Conservation (phyloP, 2,329 filamentous ascomycete species). For the Rosellinia necatrix region DNA sequence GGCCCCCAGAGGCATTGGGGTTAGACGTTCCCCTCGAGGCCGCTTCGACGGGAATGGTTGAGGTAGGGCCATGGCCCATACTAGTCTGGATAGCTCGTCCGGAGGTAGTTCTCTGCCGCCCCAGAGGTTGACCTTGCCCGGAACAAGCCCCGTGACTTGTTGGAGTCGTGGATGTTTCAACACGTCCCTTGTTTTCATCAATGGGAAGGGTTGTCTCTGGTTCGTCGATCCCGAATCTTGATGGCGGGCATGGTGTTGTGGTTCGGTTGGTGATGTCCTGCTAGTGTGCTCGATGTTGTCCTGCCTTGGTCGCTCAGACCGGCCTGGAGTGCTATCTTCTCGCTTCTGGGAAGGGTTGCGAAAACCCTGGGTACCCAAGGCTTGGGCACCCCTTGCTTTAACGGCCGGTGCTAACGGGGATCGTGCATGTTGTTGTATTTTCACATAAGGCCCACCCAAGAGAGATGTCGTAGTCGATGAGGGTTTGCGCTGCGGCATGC, state of each 20-base stretch:
- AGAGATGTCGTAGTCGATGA: background rate
- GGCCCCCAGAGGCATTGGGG: background rate
- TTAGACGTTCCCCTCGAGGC: constrained; percentile 29
- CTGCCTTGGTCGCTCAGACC: background rate
- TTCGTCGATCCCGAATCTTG: background rate
- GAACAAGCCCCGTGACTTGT: constrained; percentile 34
- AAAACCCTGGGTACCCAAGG: background rate
- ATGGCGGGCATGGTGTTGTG: background rate
- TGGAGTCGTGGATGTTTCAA: constrained; percentile 21
- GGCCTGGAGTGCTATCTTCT: background rate
- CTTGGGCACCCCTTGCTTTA: background rate
- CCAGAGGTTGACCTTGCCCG: constrained; percentile 25
- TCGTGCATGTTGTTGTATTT: background rate
- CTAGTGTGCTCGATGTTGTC: background rate
- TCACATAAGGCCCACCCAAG: background rate
- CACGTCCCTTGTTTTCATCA: constrained; percentile 4
- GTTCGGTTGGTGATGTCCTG: background rate
- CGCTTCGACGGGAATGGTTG: constrained; percentile 31
- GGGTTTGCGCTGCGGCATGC: background rate
- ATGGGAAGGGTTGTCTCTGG: background rate
- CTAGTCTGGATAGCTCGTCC: constrained; percentile 30
- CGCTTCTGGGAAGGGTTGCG: background rate
- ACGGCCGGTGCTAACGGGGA: background rate
- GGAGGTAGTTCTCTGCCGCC: constrained; percentile 22
- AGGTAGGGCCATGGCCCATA: constrained; percentile 32